A percentile compares a stretch with the other conserved stretches of the same genome.
phyloP scores from a whole-genome alignment of 257 asterid genomes.

The Verbena officinalis region DNA sequence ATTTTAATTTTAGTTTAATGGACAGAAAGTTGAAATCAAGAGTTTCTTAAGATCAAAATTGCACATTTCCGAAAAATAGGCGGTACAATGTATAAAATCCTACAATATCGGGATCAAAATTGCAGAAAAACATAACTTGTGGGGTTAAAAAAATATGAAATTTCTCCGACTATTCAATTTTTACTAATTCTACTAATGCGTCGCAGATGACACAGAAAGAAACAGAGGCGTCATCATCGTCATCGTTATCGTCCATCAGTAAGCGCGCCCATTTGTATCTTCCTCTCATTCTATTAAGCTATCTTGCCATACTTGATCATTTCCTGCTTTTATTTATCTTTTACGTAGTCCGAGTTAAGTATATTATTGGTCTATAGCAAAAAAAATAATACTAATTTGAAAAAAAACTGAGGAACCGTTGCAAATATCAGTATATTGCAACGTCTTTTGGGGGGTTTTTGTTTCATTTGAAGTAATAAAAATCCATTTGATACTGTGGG shows the following conservation, averaged over 20 bases:
- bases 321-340: not conserved
- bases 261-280: slow-evolving; percentile 19
- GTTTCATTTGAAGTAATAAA: not conserved
- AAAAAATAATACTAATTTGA: not conserved
- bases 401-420: slow-evolving; percentile 21
- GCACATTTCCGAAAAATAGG: not conserved
- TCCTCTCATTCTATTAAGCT: slow-evolving; percentile 16
- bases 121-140: not conserved
- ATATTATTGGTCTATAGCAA: not conserved
- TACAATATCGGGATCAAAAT: not conserved
- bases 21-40: no score
- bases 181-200: slow-evolving; percentile 8
- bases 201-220: slow-evolving; percentile 7
- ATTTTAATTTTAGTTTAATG: no score
- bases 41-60: no score
- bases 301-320: not conserved
- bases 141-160: not conserved
- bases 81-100: not conserved
- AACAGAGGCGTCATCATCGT: slow-evolving; percentile 26
- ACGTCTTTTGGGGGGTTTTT: not conserved
- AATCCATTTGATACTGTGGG: slow-evolving; percentile 6
- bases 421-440: no score
- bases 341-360: not conserved
- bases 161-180: not conserved
- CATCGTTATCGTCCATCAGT: slow-evolving; percentile 31